Base-by-base conservation (phyloP, 371 early-diverging fungal species). In the Capillidium rhysosporum region DNA sequence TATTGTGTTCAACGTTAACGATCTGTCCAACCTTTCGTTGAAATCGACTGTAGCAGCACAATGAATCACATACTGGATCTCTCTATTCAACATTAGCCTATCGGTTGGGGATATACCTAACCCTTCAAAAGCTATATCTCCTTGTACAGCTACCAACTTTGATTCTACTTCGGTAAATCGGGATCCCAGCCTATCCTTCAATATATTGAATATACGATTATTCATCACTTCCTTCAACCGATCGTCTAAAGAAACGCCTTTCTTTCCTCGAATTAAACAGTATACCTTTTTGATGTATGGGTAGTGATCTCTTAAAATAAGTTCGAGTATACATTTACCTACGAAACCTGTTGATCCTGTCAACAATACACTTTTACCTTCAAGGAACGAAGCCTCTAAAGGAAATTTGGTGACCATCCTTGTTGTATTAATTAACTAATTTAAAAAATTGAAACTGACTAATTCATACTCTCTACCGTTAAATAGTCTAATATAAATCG, bases 311-410 rank as follows among this genome's bases (percentile, higher is more conserved):
- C 66, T 59, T 14, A 79, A 52, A 8, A 76, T 47, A 47, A 75
- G 72, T 65, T 75, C 74, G 2, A 79, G 59, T 3, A 76, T 56
- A 0, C 74, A 70, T 59, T 79, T 79, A 41, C 79, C 79, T 30
- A 79, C 64, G 54, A 74, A 79, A 2, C 79, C 79, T 0, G 79
- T 76, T 0, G 72, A 72, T 2, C 79, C 79, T 0, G 79, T 79
- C 23, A 79, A 47, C 29, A 79, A 62, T 38, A 79, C 28, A 2
- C 18, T 25, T 60, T 25, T 63, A 56, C 40, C 69, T 65, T 40
- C 63, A 56, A 25, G 58, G 56, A 54, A 69, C 66, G 46, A 63
- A 67, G 46, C 18, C 29, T 43, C 10, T 16, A 52, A 23, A 16
- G 52, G 51, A 18, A 51, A 51, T 28, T 51, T 38, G n/a, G 10